phyloP scores from a whole-genome alignment of 139 green algal species.

The Chlorella sp. region DNA sequence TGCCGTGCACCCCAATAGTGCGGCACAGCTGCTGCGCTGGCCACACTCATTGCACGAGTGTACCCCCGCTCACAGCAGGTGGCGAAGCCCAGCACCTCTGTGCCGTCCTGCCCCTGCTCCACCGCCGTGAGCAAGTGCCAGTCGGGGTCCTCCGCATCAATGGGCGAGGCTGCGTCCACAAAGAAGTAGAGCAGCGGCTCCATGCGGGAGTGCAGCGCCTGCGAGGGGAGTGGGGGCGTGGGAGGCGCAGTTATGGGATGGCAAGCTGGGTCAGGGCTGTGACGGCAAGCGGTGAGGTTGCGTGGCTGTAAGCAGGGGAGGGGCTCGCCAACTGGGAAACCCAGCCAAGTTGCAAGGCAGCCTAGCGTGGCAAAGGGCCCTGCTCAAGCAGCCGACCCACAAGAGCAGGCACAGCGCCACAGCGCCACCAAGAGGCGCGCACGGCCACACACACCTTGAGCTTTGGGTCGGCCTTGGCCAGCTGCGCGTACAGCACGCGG shows the following conservation, averaged over 20 bases:
- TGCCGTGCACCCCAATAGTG: too few species aligned
- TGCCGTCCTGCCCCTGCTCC: conserved; percentile 13
- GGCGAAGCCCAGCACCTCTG: conserved; percentile 56
- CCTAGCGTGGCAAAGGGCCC: neutral
- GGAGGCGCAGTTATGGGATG: too few species aligned
- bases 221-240: neutral
- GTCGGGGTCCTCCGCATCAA: conserved; percentile 71
- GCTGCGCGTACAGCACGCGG: conserved; percentile 15
- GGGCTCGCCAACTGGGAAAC: too few species aligned
- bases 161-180: conserved; percentile 80
- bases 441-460: conserved; percentile 23
- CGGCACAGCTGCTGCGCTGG: too few species aligned
- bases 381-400: neutral
- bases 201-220: conserved; percentile 78
- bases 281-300: too few species aligned
- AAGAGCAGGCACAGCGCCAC: neutral
- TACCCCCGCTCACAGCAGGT: conserved; percentile 65
- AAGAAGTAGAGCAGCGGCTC: conserved; percentile 88
- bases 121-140: conserved; percentile 82
- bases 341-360: too few species aligned
- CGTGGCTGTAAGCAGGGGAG: too few species aligned
- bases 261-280: too few species aligned
- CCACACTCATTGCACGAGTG: too few species aligned
- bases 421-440: conserved; percentile 1
- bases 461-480: conserved; percentile 3